Evolutionary conservation across 129 eudicot species (phyloP).

Genomic region (Sambucus nigra): DNA sequence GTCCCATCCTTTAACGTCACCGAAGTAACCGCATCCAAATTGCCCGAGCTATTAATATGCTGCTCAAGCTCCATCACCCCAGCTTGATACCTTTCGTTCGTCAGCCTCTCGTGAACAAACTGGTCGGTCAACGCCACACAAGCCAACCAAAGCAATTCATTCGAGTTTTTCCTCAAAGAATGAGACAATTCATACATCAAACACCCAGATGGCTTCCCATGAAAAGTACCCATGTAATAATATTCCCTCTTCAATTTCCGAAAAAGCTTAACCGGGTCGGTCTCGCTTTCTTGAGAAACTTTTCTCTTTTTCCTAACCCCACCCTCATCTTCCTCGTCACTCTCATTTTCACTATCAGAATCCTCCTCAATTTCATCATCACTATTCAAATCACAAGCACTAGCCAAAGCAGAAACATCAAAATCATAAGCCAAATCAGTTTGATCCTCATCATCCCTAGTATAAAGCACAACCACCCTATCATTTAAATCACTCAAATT

Average conservation of each 20-base stretch:
- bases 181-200: constrained; percentile 88
- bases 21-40: constrained; percentile 54
- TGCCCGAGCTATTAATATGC: constrained; percentile 75
- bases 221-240: constrained; percentile 76
- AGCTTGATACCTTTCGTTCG: constrained; percentile 81
- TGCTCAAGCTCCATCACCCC: constrained; percentile 99
- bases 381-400: constrained; percentile 70
- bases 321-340: constrained; percentile 26
- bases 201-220: constrained; percentile 96
- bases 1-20: constrained; percentile 84
- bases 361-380: constrained; percentile 62
- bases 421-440: constrained; percentile 73
- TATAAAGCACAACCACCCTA: constrained; percentile 66
- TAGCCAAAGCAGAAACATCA: constrained; percentile 65
- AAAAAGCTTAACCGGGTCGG: constrained; percentile 61
- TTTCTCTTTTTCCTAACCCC: constrained; percentile 42
- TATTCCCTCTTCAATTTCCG: constrained; percentile 67
- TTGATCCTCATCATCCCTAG: constrained; percentile 76
- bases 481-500: constrained; percentile 63
- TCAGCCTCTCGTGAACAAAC: constrained; percentile 78
- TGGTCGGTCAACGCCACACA: constrained; percentile 95
- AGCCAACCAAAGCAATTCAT: constrained; percentile 85
- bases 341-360: constrained; percentile 19
- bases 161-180: constrained; percentile 53
- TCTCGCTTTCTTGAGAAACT: constrained; percentile 21